phyloP scores from a whole-genome alignment of 495 filamentous ascomycete genomes.

The Aspergillus nanangensis region DNA sequence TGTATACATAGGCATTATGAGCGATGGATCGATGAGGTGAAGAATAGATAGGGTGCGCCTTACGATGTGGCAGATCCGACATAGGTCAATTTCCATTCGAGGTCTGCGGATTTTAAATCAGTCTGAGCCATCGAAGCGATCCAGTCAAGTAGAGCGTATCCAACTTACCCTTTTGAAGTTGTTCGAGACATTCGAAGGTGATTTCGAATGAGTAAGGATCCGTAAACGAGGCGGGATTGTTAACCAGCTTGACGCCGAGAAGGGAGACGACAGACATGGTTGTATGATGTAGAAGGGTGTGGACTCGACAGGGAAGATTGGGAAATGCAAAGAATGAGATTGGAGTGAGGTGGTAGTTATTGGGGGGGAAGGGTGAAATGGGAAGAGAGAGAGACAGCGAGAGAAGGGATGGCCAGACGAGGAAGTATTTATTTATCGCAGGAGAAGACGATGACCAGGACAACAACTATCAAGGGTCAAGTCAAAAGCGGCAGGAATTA shows the following conservation, averaged over 20 bases:
- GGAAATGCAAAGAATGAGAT: background rate
- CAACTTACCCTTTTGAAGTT: conserved; percentile 75
- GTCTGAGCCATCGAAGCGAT: too few relatives aligned
- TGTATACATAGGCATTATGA: too few relatives aligned
- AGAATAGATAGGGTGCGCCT: too few relatives aligned
- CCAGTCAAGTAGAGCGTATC: background rate
- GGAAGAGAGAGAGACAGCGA: background rate
- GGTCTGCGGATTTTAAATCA: conserved; percentile 60
- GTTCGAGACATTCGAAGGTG: conserved; percentile 95
- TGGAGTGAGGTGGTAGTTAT: background rate
- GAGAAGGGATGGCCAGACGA: background rate
- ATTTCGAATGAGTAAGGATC: conserved; percentile 95
- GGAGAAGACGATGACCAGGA: background rate
- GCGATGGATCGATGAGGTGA: too few relatives aligned
- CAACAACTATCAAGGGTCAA: background rate
- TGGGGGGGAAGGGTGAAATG: background rate
- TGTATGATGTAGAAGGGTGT: conserved; percentile 6
- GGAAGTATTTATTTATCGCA: background rate
- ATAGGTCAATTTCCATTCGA: conserved; percentile 99
- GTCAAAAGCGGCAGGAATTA: conserved; percentile 10
- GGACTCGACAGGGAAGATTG: background rate
- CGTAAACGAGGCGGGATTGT: conserved; percentile 91
- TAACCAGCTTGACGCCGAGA: conserved; percentile 87
- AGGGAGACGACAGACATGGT: conserved; percentile 85
- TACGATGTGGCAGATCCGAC: conserved; percentile 97